phyloP scores from a whole-genome alignment of 2,329 filamentous ascomycete species.

The Domatiomyces globalis region DNA sequence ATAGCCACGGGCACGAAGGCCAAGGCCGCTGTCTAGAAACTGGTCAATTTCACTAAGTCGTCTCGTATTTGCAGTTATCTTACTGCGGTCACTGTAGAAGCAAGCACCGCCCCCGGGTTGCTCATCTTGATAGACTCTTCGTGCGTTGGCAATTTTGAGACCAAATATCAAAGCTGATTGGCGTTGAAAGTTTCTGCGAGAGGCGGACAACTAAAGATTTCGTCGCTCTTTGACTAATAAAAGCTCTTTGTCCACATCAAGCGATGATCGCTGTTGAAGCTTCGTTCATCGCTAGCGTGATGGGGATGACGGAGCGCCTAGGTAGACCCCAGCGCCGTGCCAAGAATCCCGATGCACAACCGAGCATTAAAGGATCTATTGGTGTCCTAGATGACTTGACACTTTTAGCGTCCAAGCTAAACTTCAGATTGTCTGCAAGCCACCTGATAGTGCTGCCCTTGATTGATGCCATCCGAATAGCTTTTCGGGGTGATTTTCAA shows the following conservation, averaged over 20 bases:
- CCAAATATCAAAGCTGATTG: too few species aligned
- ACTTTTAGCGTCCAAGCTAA: too few species aligned
- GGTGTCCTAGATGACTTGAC: too few species aligned
- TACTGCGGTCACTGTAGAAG: slow-evolving; percentile 20
- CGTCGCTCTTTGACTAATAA: too few species aligned
- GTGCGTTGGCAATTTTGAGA: too few species aligned
- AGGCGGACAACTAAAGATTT: too few species aligned
- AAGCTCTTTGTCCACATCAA: background rate
- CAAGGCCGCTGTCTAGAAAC: slow-evolving; percentile 22
- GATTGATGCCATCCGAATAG: too few species aligned
- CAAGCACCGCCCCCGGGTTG: slow-evolving; percentile 18
- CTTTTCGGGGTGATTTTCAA: too few species aligned
- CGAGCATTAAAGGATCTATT: background rate
- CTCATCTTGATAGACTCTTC: slow-evolving; percentile 4
- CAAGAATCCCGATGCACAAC: background rate
- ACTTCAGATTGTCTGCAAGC: too few species aligned
- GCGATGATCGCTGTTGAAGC: background rate
- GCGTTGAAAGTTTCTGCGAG: too few species aligned
- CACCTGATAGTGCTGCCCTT: too few species aligned
- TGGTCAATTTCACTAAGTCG: background rate
- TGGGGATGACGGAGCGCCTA: background rate
- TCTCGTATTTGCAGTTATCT: slow-evolving; percentile 4
- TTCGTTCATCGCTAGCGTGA: background rate
- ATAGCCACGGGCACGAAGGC: slow-evolving; percentile 27
- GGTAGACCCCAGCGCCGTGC: too few species aligned